phyloP scores from a whole-genome alignment of 352 stramenopile species.

The Globisporangium cederbergense region DNA sequence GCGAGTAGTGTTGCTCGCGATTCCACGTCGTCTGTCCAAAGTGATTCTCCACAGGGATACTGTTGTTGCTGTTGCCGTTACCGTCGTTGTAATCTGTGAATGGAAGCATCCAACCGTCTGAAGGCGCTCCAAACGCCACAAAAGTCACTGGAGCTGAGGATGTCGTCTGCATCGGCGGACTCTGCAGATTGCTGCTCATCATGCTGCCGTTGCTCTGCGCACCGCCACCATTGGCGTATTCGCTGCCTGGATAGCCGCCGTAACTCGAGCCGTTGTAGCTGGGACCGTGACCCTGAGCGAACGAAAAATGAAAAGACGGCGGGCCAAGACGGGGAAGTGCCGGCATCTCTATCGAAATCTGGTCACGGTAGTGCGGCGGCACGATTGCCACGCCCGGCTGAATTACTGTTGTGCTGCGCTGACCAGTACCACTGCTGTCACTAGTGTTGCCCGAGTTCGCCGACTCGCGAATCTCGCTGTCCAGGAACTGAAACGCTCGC shows the following conservation, averaged over 20 bases:
- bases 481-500: conserved; percentile 5
- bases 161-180: background rate
- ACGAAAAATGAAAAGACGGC: conserved; percentile 9
- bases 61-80: background rate
- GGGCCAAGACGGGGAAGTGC: conserved; percentile 10
- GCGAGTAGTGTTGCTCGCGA: conserved; percentile 14
- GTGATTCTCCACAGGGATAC: background rate
- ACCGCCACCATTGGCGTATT: background rate
- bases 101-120: background rate
- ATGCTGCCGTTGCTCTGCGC: background rate
- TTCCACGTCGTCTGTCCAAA: conserved; percentile 17
- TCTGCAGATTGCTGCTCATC: background rate
- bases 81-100: background rate
- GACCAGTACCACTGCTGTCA: background rate
- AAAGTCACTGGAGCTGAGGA: background rate
- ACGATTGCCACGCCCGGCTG: conserved; percentile 23
- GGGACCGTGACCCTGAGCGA: background rate
- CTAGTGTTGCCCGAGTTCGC: conserved; percentile 3
- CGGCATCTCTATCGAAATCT: conserved; percentile 2
- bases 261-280: conserved; percentile 7
- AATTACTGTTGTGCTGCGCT: conserved; percentile 17
- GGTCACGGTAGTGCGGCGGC: conserved; percentile 15
- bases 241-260: conserved; percentile 3
- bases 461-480: conserved; percentile 3
- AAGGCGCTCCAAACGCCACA: background rate